Evolutionary conservation across 768 basidiomycete species (phyloP).

Genomic region (Lactarius quietus): DNA sequence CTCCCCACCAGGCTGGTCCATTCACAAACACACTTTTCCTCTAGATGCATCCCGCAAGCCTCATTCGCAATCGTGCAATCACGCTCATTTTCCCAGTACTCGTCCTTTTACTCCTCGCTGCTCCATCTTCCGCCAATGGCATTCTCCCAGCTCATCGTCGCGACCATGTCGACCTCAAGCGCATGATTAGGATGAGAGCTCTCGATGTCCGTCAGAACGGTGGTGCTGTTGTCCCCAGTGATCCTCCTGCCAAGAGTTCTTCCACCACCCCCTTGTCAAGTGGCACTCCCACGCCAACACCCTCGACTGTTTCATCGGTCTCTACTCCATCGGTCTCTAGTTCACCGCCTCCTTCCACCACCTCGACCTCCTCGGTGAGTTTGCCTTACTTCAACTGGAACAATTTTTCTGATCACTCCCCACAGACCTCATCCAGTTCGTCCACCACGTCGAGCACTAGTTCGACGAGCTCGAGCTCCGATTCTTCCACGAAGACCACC

Average conservation of each 20-base stretch:
- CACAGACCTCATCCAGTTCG: slow-evolving; percentile 13
- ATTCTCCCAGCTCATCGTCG: slow-evolving; percentile 44
- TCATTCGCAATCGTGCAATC: slow-evolving; percentile 46
- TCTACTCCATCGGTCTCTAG: neutral
- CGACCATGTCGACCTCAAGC: slow-evolving; percentile 56
- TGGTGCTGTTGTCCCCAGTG: slow-evolving; percentile 22
- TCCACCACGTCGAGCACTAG: slow-evolving; percentile 20
- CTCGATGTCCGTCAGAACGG: slow-evolving; percentile 7
- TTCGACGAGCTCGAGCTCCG: slow-evolving; percentile 27
- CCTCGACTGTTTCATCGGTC: slow-evolving; percentile 22
- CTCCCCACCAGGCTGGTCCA: slow-evolving; percentile 22
- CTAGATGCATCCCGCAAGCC: slow-evolving; percentile 42
- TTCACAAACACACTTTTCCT: neutral
- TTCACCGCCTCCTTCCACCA: slow-evolving; percentile 10
- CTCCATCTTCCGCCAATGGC: slow-evolving; percentile 45
- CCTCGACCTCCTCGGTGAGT: slow-evolving; percentile 14
- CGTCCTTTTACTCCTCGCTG: slow-evolving; percentile 47
- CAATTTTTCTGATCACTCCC: neutral
- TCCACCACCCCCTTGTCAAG: slow-evolving; percentile 18
- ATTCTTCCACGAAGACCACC: slow-evolving; percentile 18
- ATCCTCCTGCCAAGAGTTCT: slow-evolving; percentile 34
- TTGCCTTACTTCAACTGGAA: neutral
- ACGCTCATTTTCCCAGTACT: slow-evolving; percentile 62
- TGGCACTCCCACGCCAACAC: slow-evolving; percentile 16
- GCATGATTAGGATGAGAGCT: slow-evolving; percentile 66